phyloP scores from a whole-genome alignment of 441 rosid genomes.

The Pelargonium citronellum region DNA sequence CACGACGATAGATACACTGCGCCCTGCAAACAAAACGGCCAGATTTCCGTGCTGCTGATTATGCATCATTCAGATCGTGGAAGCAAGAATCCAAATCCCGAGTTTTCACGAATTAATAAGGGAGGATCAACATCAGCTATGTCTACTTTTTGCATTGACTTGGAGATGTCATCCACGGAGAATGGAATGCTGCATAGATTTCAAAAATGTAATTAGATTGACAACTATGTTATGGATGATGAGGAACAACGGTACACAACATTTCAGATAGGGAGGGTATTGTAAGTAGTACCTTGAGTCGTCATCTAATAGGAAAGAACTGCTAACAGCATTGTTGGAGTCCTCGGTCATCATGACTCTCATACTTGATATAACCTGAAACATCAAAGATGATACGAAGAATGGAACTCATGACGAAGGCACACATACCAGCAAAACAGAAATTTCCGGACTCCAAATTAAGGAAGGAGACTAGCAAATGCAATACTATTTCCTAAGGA shows the following conservation, averaged over 20 bases:
- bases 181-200: slow-evolving; percentile 78
- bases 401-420: background rate
- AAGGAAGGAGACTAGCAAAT: slow-evolving; percentile 26
- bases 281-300: slow-evolving; percentile 69
- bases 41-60: slow-evolving; percentile 11
- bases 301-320: slow-evolving; percentile 87
- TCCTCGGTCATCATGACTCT: slow-evolving; percentile 97
- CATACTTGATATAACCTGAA: slow-evolving; percentile 86
- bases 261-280: background rate
- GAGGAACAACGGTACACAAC: background rate
- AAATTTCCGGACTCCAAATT: slow-evolving; percentile 29
- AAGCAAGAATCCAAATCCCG: slow-evolving; percentile 87
- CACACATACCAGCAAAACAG: slow-evolving; percentile 2
- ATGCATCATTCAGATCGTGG: slow-evolving; percentile 37
- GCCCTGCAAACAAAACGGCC: background rate
- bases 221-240: background rate
- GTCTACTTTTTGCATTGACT: slow-evolving; percentile 89
- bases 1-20: no score
- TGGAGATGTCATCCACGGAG: slow-evolving; percentile 90
- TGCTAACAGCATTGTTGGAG: slow-evolving; percentile 94
- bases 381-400: background rate
- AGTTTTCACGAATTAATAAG: slow-evolving; percentile 75
- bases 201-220: background rate
- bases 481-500: no score
- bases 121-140: slow-evolving; percentile 86